Conservation (phyloP, 73 alveolate genomes). For the Urostyla sp. region DNA sequence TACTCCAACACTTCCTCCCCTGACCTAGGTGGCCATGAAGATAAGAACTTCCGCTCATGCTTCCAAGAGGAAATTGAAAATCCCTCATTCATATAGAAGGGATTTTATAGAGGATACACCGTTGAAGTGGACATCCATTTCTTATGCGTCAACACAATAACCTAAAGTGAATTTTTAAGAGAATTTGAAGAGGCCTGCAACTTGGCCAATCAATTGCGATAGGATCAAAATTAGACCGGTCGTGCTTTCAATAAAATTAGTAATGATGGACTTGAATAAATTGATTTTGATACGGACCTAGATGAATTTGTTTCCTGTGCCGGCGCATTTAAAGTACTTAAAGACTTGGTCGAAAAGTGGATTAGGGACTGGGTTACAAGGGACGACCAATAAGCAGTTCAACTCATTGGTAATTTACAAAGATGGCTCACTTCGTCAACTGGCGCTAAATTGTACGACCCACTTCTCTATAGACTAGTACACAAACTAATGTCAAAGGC, state of each 20-base stretch:
- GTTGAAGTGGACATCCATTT: slow-evolving; percentile 83
- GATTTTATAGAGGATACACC: slow-evolving; percentile 85
- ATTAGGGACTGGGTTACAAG: slow-evolving; percentile 75
- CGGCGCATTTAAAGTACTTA: slow-evolving; percentile 80
- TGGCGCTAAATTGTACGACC: slow-evolving; percentile 86
- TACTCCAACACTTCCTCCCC: slow-evolving; percentile 85
- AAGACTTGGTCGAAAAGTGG: slow-evolving; percentile 79
- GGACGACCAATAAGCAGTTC: slow-evolving; percentile 84
- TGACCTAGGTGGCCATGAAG: slow-evolving; percentile 94
- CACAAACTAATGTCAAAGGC: slow-evolving; percentile 82
- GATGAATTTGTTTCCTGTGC: slow-evolving; percentile 90
- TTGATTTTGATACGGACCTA: slow-evolving; percentile 76
- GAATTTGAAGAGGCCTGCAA: slow-evolving; percentile 79
- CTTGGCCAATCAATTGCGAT: slow-evolving; percentile 66
- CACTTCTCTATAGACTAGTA: slow-evolving; percentile 86
- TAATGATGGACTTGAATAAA: slow-evolving; percentile 66
- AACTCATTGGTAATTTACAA: slow-evolving; percentile 78
- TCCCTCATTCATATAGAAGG: slow-evolving; percentile 77
- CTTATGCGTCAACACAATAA: slow-evolving; percentile 87
- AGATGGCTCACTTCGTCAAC: slow-evolving; percentile 88
- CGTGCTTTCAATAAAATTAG: slow-evolving; percentile 14
- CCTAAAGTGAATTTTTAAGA: slow-evolving; percentile 83
- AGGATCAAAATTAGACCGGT: slow-evolving; percentile 23
- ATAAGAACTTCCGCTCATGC: slow-evolving; percentile 64
- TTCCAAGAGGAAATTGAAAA: slow-evolving; percentile 82